Conservation (phyloP, 1,284 basidiomycete genomes). For the Prillingera fragicola region DNA sequence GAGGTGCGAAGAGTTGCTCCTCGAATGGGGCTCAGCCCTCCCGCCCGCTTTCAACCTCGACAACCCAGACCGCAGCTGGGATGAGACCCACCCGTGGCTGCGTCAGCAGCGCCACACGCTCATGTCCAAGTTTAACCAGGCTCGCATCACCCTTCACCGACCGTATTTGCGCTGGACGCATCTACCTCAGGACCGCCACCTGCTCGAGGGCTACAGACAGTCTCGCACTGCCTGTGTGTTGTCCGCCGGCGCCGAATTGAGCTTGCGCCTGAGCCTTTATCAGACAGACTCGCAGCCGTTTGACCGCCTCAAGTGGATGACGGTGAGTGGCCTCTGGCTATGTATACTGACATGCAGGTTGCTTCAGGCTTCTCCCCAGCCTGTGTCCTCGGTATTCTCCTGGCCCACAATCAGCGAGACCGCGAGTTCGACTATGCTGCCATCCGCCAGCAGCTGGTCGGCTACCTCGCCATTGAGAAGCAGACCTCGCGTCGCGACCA, state of each 20-base stretch:
- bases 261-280: conserved; percentile 20
- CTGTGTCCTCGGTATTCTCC: conserved; percentile 27
- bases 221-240: conserved; percentile 22
- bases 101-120: conserved; percentile 28
- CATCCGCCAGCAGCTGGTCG: conserved; percentile 10
- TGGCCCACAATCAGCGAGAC: conserved; percentile 14
- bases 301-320: conserved; percentile 37
- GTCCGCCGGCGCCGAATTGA: conserved; percentile 23
- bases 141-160: conserved; percentile 29
- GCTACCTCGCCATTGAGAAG: conserved; percentile 14
- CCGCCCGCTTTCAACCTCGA: conserved; percentile 30
- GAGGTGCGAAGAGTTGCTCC: conserved; percentile 24
- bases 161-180: conserved; percentile 31
- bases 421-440: conserved; percentile 14
- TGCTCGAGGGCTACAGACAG: conserved; percentile 14
- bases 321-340: conserved; percentile 16
- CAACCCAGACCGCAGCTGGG: conserved; percentile 20
- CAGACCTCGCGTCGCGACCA: conserved; percentile 6
- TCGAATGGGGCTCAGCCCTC: conserved; percentile 19
- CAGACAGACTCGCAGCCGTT: conserved; percentile 21
- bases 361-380: conserved; percentile 30
- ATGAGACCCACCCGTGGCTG: conserved; percentile 23
- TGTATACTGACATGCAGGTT: conserved; percentile 16
- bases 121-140: conserved; percentile 29
- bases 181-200: conserved; percentile 2